Evolutionary conservation across 176 grass and related monocot species (phyloP), one percentile per base, ranked within the genome.

Genomic region (Phoenix dactylifera): DNA sequence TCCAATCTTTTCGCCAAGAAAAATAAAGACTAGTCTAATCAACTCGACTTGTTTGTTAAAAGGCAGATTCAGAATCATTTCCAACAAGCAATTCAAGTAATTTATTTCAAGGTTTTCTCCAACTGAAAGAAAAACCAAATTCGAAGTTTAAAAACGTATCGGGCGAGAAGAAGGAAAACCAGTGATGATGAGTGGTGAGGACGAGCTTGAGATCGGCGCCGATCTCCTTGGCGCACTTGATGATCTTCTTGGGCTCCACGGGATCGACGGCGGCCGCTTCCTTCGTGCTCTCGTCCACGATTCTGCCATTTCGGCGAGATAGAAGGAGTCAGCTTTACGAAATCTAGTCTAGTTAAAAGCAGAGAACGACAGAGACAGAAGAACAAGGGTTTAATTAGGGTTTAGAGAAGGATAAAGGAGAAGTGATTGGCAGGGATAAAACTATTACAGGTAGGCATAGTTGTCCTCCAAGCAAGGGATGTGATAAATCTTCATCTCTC

Each of bases 171-270:
- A 44, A 12, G 35, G 35, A 44, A 44, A 63, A 91, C 87, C 84
- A 85, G 81, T 97, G 93, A 56, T 88, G 93, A 55, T 97, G 93
- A 15, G 93, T 91, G 30, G 93, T 97, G 69, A 97, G 78, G 64
- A 97, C 78, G 32, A 55, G 60, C 44, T 80, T 83, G 25, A 97
- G 39, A 66, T 48, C 4, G 25, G 79, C 87, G 29, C 87, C 93
- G 70, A 81, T 71, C 39, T 97, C 80, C 61, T 44, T 70, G 23
- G 87, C 84, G 23, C 73, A 69, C 57, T 64, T 26, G 15, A 83
- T 60, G 60, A 97, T 54, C 81, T 91, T 91, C 68, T 97, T 81
- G 35, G 93, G 87, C 59, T 97, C 87, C 54, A 97, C 87, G 1
- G 92, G 87, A 29, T 88, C 92, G 16, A 97, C 84, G 62, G 78